Evolutionary conservation across 441 rosid species (phyloP).

Genomic region (Syzygium syzygioides): DNA sequence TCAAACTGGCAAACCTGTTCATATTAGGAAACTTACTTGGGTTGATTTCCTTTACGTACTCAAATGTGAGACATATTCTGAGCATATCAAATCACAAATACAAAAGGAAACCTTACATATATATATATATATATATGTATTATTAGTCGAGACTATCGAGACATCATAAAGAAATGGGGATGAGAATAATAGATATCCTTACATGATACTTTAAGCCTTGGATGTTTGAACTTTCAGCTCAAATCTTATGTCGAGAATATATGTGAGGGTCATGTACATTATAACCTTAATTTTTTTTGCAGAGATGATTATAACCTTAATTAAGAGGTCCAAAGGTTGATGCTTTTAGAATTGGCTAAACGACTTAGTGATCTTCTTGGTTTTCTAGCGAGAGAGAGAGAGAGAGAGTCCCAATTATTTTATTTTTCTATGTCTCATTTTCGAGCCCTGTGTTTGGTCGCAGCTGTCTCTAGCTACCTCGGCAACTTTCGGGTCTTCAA

Average conservation of each 20-base stretch:
- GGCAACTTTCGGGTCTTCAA: background rate
- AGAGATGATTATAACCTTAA: background rate
- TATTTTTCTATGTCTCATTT: background rate
- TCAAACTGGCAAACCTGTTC: background rate
- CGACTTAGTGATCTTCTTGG: background rate
- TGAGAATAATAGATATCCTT: background rate
- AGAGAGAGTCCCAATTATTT: background rate
- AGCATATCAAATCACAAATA: background rate
- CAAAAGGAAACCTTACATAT: background rate
- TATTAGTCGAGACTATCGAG: background rate
- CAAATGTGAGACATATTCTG: background rate
- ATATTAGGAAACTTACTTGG: background rate
- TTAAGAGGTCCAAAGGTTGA: background rate
- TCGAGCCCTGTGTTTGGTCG: slow-evolving; percentile 9
- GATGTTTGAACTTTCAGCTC: background rate
- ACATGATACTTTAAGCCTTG: background rate
- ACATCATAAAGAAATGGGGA: accelerated
- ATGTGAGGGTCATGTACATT: background rate
- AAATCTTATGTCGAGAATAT: background rate
- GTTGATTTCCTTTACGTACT: background rate
- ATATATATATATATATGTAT: too few species aligned
- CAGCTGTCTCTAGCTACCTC: background rate
- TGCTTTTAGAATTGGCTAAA: background rate
- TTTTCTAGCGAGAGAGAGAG: background rate
- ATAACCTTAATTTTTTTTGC: background rate